Percentiles rank a stretch among this genome's conserved stretches.
Conservation (phyloP, 1,284 basidiomycete species). For the Austroboletus novae-zelandiae region DNA sequence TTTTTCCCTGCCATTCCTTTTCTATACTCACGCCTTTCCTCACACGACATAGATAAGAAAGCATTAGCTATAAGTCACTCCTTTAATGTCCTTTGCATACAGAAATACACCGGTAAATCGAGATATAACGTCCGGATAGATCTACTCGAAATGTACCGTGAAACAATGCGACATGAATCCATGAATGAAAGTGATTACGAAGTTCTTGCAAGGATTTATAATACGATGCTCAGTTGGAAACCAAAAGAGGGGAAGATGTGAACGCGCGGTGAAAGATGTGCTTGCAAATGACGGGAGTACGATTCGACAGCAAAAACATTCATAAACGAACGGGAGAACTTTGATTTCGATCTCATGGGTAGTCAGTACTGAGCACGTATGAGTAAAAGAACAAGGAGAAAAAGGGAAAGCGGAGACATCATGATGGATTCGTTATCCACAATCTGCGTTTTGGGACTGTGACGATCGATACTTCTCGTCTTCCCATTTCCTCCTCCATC, state of each 20-base stretch:
- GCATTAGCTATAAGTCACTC: conserved; percentile 36
- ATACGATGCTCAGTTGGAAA: conserved; percentile 22
- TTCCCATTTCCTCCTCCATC: conserved; percentile 76
- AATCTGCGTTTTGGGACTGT: conserved; percentile 74
- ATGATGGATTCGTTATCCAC: conserved; percentile 65
- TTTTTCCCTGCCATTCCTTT: not conserved
- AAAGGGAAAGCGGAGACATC: conserved; percentile 10
- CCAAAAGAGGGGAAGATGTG: conserved; percentile 1
- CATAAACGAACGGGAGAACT: conserved; percentile 9
- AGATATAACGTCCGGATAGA: conserved; percentile 33
- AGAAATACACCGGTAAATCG: conserved; percentile 35
- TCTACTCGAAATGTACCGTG: conserved; percentile 37
- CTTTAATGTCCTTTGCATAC: conserved; percentile 34
- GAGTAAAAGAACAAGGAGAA: conserved; percentile 3
- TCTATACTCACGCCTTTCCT: conserved; percentile 5
- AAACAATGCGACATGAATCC: conserved; percentile 35
- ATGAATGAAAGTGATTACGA: conserved; percentile 30
- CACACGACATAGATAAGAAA: conserved; percentile 4
- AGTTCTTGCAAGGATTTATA: conserved; percentile 23
- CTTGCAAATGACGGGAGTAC: conserved; percentile 14
- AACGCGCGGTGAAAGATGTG: not conserved
- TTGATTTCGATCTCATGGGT: conserved; percentile 13
- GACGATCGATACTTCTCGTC: conserved; percentile 76
- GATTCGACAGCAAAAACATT: conserved; percentile 16
- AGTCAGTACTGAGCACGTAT: conserved; percentile 24